These are phyloP conservation scores for Colletotrichum nymphaeae DNA, from an alignment of 2,329 filamentous ascomycete genomes.

Conservation along the genomic window DNA sequence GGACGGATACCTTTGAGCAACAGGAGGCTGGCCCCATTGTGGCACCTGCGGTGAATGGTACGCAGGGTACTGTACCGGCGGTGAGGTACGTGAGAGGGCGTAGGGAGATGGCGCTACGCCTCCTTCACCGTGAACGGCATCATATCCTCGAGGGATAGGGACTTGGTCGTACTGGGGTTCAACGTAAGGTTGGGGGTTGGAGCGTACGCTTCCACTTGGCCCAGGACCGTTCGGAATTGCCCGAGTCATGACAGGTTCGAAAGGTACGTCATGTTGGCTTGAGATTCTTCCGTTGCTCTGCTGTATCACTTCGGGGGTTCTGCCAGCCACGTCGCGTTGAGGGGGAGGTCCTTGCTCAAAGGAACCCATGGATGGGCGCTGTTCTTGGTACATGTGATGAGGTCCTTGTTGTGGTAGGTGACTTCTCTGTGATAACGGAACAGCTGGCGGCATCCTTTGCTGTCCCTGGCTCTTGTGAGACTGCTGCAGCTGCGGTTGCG, in stretches of 20 bases:
- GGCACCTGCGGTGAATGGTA: constrained; percentile 28
- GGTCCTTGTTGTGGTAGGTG: constrained; percentile 4
- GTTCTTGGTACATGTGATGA: constrained; percentile 21
- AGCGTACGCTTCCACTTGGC: background rate
- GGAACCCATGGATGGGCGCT: background rate
- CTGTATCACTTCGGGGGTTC: constrained; percentile 4
- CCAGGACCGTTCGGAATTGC: background rate
- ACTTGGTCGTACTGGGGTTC: constrained; percentile 51
- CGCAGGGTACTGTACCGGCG: constrained; percentile 30
- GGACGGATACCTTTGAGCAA: constrained; percentile 17
- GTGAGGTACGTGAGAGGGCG: constrained; percentile 37
- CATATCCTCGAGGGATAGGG: constrained; percentile 51
- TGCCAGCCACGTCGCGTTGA: constrained; percentile 2
- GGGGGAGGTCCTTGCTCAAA: constrained; percentile 1
- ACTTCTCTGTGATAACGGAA: constrained; percentile 3
- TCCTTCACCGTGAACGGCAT: constrained; percentile 50
- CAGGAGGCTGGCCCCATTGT: constrained; percentile 27
- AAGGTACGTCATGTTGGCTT: constrained; percentile 1
- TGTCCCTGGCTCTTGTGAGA: constrained; percentile 10
- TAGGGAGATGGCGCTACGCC: constrained; percentile 44
- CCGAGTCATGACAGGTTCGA: constrained; percentile 1
- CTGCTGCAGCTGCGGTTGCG: background rate
- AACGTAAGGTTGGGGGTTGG: constrained; percentile 5
- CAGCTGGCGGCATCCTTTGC: constrained; percentile 8
- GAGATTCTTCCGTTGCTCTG: constrained; percentile 7